Conservation (phyloP, 2,329 filamentous ascomycete species). For the Sporothrix variecibatus region DNA sequence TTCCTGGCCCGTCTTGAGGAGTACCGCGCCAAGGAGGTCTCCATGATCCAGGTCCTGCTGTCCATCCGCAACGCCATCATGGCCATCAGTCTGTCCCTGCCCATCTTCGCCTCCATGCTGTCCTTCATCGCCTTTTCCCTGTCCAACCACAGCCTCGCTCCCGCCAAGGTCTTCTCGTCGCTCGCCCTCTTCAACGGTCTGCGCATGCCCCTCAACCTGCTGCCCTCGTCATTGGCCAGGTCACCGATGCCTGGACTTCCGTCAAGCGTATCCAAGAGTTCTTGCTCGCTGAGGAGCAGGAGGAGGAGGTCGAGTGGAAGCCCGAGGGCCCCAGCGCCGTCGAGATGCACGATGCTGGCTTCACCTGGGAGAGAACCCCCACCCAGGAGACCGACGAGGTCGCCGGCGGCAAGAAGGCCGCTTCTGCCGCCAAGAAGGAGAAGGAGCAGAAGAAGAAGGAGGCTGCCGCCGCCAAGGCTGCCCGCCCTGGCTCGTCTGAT, state of each 20-base stretch:
- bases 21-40: conserved; percentile 75
- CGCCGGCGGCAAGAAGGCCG: conserved; percentile 43
- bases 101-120: conserved; percentile 93
- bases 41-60: conserved; percentile 79
- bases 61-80: conserved; percentile 84
- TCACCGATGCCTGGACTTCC: conserved; percentile 86
- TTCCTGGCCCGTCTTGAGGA: conserved; percentile 76
- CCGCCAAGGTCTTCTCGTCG: conserved; percentile 87
- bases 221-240: conserved; percentile 88
- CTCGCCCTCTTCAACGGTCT: conserved; percentile 91
- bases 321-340: conserved; percentile 67
- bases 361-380: conserved; percentile 80
- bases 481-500: conserved; percentile 31
- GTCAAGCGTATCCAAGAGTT: conserved; percentile 86
- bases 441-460: conserved; percentile 34
- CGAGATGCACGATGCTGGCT: conserved; percentile 70
- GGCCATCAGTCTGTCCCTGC: conserved; percentile 79
- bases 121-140: conserved; percentile 82
- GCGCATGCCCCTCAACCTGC: conserved; percentile 82
- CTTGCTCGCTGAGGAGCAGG: conserved; percentile 78
- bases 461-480: background rate
- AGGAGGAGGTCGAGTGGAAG: conserved; percentile 64
- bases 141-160: conserved; percentile 65
- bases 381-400: conserved; percentile 53
- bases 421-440: conserved; percentile 36